Percentiles rank a stretch among this genome's conserved stretches.
These are phyloP conservation scores for Phytopythium chamaehyphon DNA, from an alignment of 352 stramenopile species.

Conservation along the genomic window DNA sequence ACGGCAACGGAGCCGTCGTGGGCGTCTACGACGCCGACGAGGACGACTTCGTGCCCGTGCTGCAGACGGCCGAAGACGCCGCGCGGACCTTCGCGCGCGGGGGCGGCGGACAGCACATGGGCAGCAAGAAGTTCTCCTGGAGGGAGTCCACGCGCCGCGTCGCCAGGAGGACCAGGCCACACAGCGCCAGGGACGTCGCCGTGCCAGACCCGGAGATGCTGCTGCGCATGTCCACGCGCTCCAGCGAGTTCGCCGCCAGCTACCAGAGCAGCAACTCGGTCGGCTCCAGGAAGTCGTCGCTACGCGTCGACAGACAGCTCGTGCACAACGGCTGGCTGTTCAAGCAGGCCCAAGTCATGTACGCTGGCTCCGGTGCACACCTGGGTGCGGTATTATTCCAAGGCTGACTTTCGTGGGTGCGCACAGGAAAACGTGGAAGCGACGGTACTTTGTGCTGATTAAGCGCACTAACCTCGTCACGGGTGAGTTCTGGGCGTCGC, in stretches of 20 bases:
- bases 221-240: slow-evolving; percentile 43
- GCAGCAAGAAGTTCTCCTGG: slow-evolving; percentile 52
- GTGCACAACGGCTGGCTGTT: slow-evolving; percentile 49
- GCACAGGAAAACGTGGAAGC: slow-evolving; percentile 84
- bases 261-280: slow-evolving; percentile 36
- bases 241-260: slow-evolving; percentile 26
- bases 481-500: slow-evolving; percentile 61
- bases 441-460: slow-evolving; percentile 81
- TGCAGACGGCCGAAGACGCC: slow-evolving; percentile 66
- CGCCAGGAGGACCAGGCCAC: slow-evolving; percentile 6
- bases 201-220: slow-evolving; percentile 44
- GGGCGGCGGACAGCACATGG: slow-evolving; percentile 18
- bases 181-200: slow-evolving; percentile 7
- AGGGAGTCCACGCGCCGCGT: slow-evolving; percentile 26
- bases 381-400: neutral
- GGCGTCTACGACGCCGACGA: slow-evolving; percentile 37
- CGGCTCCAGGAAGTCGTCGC: slow-evolving; percentile 25
- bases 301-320: slow-evolving; percentile 41
- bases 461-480: slow-evolving; percentile 70
- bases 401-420: neutral
- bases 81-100: slow-evolving; percentile 15
- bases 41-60: slow-evolving; percentile 57
- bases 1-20: slow-evolving; percentile 22
- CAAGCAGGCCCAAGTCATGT: slow-evolving; percentile 63
- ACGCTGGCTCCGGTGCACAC: too few relatives aligned